phyloP scores from a whole-genome alignment of 345 rosid genomes.

The Passiflora organensis region DNA sequence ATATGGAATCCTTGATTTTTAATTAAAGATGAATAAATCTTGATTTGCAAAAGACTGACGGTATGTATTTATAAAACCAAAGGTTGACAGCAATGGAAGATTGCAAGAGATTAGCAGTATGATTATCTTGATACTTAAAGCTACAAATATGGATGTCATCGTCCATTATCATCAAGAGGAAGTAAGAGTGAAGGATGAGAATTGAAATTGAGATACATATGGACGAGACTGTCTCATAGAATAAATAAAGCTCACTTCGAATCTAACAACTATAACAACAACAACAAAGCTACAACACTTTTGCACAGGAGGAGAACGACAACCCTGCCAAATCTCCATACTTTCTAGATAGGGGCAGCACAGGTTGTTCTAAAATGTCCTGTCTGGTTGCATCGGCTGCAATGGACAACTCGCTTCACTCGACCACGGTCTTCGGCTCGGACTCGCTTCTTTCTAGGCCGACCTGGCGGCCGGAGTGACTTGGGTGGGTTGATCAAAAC shows the following conservation, averaged over 20 bases:
- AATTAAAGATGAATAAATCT: no score
- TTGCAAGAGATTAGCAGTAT: no score
- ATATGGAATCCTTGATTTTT: no score
- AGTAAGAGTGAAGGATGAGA: slow-evolving; percentile 9
- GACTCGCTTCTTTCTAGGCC: slow-evolving; percentile 91
- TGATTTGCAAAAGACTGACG: no score
- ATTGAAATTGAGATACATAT: background rate
- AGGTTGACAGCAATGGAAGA: no score
- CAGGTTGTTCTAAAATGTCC: slow-evolving; percentile 99
- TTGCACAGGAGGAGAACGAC: slow-evolving; percentile 24
- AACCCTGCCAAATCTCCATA: no score
- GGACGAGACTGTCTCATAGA: background rate
- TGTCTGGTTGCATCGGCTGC: slow-evolving; percentile 96
- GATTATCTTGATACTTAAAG: background rate
- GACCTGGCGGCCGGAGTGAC: slow-evolving; percentile 85
- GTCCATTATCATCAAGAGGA: slow-evolving; percentile 7
- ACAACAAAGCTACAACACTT: slow-evolving; percentile 11
- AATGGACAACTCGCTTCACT: slow-evolving; percentile 88
- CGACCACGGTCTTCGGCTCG: slow-evolving; percentile 91
- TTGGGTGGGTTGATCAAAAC: slow-evolving; percentile 72
- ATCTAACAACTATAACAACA: slow-evolving; percentile 17
- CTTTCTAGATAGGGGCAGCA: slow-evolving; percentile 75
- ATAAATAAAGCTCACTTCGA: slow-evolving; percentile 15
- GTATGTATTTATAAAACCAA: no score
- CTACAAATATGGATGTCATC: slow-evolving; percentile 3